These are phyloP conservation scores for Pouteria glomerata DNA, from an alignment of 148 eudicot genomes.

Conservation along the genomic window DNA sequence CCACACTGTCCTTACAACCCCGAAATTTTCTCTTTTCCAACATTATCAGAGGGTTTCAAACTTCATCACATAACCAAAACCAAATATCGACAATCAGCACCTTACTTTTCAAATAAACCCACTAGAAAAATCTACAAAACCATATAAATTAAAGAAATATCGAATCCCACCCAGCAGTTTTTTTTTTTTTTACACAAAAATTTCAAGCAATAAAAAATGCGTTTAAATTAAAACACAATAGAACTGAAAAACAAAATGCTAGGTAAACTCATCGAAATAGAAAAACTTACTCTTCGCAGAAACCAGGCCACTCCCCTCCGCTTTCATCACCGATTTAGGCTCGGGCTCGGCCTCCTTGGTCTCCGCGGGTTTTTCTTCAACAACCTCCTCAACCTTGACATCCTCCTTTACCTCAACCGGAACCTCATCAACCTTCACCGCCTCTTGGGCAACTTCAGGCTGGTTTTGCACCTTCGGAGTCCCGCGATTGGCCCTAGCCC, in stretches of 20 bases:
- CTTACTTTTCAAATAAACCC: background rate
- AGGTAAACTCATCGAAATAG: background rate
- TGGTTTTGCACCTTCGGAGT: slow-evolving; percentile 22
- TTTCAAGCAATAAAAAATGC: no score
- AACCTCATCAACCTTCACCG: slow-evolving; percentile 10
- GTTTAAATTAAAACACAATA: background rate
- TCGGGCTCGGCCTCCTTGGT: background rate
- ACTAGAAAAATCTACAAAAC: background rate
- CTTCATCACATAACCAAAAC: background rate
- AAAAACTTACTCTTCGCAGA: slow-evolving; percentile 14
- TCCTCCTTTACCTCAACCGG: slow-evolving; percentile 12
- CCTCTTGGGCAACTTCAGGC: slow-evolving; percentile 19
- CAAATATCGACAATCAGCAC: background rate
- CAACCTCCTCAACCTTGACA: slow-evolving; percentile 8
- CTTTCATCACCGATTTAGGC: background rate
- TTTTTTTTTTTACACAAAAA: no score
- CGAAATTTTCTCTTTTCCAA: no score
- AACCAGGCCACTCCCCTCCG: slow-evolving; percentile 3
- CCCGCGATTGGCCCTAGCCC: slow-evolving; percentile 29
- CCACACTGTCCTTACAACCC: background rate
- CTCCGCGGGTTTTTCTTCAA: slow-evolving; percentile 10
- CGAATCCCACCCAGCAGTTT: background rate
- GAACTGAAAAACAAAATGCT: background rate
- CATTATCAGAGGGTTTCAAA: background rate
- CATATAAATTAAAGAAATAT: background rate